These are phyloP conservation scores for Spencermartinsiella europaea DNA, from an alignment of 805 yeast species.

Conservation along the genomic window DNA sequence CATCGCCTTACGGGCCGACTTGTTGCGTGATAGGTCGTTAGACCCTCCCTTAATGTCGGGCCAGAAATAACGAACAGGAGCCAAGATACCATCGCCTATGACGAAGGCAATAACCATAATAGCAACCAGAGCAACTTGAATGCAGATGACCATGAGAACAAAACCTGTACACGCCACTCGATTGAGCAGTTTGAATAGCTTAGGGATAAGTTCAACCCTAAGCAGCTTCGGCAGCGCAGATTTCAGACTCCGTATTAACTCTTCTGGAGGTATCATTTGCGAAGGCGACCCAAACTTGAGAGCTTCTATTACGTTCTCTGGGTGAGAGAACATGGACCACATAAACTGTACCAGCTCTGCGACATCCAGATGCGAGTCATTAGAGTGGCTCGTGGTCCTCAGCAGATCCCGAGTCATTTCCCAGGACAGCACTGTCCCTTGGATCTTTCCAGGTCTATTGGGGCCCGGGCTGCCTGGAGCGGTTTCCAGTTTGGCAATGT, in stretches of 20 bases:
- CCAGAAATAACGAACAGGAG: constrained; percentile 9
- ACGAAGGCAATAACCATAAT: constrained; percentile 19
- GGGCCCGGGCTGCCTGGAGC: constrained; percentile 13
- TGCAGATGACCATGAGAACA: constrained; percentile 14
- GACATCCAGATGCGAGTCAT: constrained; percentile 1
- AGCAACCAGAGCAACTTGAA: constrained; percentile 18
- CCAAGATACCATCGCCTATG: constrained; percentile 17
- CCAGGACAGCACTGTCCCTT: constrained; percentile 23
- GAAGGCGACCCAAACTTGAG: background rate
- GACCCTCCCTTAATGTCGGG: background rate
- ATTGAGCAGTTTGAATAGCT: constrained; percentile 1
- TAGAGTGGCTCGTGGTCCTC: constrained; percentile 7
- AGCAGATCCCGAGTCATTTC: constrained; percentile 22
- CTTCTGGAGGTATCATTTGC: constrained; percentile 19
- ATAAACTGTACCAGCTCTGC: constrained; percentile 14
- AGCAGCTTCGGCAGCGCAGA: constrained; percentile 3
- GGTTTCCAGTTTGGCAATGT: constrained; percentile 10
- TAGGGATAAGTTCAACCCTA: background rate
- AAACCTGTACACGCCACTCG: constrained; percentile 11
- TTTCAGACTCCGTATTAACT: constrained; percentile 13
- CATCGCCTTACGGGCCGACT: constrained; percentile 4
- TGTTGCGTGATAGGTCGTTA: too few species aligned
- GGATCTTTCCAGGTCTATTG: constrained; percentile 20
- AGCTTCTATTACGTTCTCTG: constrained; percentile 15
- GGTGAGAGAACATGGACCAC: constrained; percentile 21